Evolutionary conservation across 371 early-diverging fungal genomes (phyloP).

Genomic region (Fennellomyces sp.): DNA sequence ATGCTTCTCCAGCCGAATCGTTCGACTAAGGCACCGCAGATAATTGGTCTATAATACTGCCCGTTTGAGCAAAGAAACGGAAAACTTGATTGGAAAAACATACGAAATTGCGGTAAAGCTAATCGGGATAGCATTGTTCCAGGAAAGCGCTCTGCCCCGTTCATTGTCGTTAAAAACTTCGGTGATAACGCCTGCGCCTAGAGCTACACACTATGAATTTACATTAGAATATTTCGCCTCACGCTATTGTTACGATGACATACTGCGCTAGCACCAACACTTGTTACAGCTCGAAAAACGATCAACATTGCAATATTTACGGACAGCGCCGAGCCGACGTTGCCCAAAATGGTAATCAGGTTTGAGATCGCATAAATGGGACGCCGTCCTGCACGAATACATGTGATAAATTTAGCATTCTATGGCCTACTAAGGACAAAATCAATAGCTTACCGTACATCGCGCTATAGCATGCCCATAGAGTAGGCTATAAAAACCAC

Average conservation of each 20-base stretch:
- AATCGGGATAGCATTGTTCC: constrained; percentile 34
- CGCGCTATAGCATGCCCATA: neutral
- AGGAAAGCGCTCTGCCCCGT: constrained; percentile 41
- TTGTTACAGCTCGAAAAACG: constrained; percentile 33
- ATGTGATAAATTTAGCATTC: neutral
- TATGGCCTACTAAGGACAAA: neutral
- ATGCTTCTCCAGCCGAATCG: constrained; percentile 48
- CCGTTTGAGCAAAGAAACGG: neutral
- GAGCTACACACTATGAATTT: constrained; percentile 32
- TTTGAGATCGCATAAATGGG: constrained; percentile 39
- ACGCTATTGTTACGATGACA: neutral
- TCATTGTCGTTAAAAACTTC: constrained; percentile 42
- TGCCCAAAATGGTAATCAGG: constrained; percentile 29
- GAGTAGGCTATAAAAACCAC: neutral
- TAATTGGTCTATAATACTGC: constrained; percentile 29
- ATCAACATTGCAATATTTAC: constrained; percentile 41
- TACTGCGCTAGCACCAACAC: constrained; percentile 36
- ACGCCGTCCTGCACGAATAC: constrained; percentile 36
- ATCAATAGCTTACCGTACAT: neutral
- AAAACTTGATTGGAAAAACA: neutral
- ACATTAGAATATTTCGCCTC: neutral
- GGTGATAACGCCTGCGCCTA: constrained; percentile 48
- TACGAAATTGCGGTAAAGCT: constrained; percentile 37
- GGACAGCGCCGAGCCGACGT: constrained; percentile 35
- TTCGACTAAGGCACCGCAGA: constrained; percentile 42